Evolutionary conservation across 2,329 filamentous ascomycete species (phyloP).

Genomic region (Fusarium chlamydosporum): DNA sequence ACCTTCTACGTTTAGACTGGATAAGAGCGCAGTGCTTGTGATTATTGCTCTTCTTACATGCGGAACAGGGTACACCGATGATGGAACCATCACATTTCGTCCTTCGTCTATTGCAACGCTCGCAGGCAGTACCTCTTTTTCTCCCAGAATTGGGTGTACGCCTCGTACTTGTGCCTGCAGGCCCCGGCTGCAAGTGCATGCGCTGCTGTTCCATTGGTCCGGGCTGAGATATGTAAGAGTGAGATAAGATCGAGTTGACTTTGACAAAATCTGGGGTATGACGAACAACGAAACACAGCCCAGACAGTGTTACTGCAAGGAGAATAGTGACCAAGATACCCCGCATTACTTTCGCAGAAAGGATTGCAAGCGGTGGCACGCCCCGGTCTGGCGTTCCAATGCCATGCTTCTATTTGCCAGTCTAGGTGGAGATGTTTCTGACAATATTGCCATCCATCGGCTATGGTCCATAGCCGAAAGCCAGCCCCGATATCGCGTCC

Average conservation of each 20-base stretch:
- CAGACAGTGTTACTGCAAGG: not conserved
- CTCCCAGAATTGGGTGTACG: not conserved
- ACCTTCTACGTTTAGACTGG: not conserved
- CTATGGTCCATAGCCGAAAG: conserved; percentile 22
- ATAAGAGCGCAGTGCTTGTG: not conserved
- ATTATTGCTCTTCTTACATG: conserved; percentile 9
- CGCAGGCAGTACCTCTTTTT: conserved; percentile 2
- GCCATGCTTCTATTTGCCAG: not conserved
- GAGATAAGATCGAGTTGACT: not conserved
- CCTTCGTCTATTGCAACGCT: conserved; percentile 10
- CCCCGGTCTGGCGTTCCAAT: not conserved
- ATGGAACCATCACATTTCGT: conserved; percentile 17
- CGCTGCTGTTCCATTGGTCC: not conserved
- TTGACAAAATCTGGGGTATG: not conserved
- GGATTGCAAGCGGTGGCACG: not conserved
- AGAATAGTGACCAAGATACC: not conserved
- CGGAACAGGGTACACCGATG: not conserved
- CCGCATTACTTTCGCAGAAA: not conserved
- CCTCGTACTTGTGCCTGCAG: fast-evolving
- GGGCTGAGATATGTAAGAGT: not conserved
- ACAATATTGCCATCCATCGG: not conserved
- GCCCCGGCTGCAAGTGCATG: fast-evolving
- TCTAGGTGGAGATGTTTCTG: not conserved
- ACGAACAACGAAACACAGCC: not conserved
- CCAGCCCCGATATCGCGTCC: not conserved